A percentile compares a stretch with the other conserved stretches of the same genome.
Conservation (phyloP, 2,329 filamentous ascomycete species). For the Aspergillus floridensis region DNA sequence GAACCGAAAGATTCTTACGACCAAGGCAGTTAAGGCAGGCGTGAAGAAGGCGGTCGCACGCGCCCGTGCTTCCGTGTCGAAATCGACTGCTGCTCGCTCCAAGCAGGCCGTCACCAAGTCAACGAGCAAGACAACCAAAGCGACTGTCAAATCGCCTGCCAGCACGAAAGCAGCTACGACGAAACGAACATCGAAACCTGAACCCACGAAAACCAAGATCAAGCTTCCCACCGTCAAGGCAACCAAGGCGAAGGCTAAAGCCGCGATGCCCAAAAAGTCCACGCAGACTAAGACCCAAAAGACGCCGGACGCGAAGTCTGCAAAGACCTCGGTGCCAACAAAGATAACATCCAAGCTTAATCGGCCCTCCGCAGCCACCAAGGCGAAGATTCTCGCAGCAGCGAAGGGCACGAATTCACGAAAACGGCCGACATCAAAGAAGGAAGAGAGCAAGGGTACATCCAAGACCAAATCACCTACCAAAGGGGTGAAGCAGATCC, state of each 20-base stretch:
- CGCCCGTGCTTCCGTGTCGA: conserved; percentile 23
- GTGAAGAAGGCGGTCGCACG: conserved; percentile 32
- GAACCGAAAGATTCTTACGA: conserved; percentile 27
- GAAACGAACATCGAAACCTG: conserved; percentile 15
- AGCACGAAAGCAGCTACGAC: conserved; percentile 13
- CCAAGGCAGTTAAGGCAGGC: conserved; percentile 33
- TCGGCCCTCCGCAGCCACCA: conserved; percentile 30
- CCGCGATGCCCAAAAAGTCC: conserved; percentile 19
- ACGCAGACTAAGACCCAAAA: background rate
- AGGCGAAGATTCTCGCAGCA: conserved; percentile 28
- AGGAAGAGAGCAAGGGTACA: conserved; percentile 8
- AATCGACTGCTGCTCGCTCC: conserved; percentile 15
- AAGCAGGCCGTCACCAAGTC: conserved; percentile 20
- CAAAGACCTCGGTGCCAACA: conserved; percentile 13
- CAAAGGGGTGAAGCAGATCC: conserved; percentile 5
- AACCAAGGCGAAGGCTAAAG: conserved; percentile 27
- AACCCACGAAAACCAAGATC: conserved; percentile 21
- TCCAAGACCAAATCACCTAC: conserved; percentile 7
- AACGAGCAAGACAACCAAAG: conserved; percentile 19
- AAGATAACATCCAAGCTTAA: conserved; percentile 24
- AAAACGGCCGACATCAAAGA: conserved; percentile 18
- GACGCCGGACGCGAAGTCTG: conserved; percentile 15
- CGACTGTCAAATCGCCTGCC: conserved; percentile 13
- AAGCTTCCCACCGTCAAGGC: conserved; percentile 31
- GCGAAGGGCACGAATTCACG: conserved; percentile 21